Percentiles rank a stretch among this genome's conserved stretches.
Evolutionary conservation across 805 yeast species (phyloP).

Genomic region (Myxozyma neotropica): DNA sequence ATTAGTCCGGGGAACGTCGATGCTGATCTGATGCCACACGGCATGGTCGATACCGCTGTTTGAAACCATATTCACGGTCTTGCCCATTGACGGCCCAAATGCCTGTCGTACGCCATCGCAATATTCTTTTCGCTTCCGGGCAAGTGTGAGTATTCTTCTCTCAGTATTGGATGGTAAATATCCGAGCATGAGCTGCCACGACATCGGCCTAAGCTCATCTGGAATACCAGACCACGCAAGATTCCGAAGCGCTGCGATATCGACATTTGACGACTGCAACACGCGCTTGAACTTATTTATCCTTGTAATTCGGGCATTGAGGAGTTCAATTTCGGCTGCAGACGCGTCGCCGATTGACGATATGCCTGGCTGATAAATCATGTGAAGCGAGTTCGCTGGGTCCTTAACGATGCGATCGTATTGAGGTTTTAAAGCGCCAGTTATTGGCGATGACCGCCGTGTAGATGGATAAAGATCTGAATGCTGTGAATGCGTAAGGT

Average conservation of each 20-base stretch:
- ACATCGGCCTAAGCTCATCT: conserved; percentile 69
- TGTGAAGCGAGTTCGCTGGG: conserved; percentile 40
- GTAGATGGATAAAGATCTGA: conserved; percentile 34
- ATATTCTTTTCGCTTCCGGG: conserved; percentile 84
- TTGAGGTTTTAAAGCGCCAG: conserved; percentile 32
- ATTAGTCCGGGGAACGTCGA: conserved; percentile 92
- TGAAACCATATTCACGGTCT: background rate
- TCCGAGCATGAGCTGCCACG: conserved; percentile 90
- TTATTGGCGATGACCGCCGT: conserved; percentile 12
- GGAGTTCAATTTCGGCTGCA: conserved; percentile 53
- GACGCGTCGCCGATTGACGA: conserved; percentile 33
- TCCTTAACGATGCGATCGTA: conserved; percentile 46
- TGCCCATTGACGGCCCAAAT: conserved; percentile 39
- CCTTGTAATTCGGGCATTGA: conserved; percentile 62
- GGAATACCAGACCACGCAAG: conserved; percentile 97
- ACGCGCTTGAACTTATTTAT: conserved; percentile 68
- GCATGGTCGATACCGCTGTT: conserved; percentile 65
- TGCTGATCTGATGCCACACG: conserved; percentile 93
- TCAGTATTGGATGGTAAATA: conserved; percentile 84
- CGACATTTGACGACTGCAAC: conserved; percentile 57
- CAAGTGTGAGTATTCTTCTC: conserved; percentile 68
- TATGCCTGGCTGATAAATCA: conserved; percentile 34
- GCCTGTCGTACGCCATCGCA: conserved; percentile 70
- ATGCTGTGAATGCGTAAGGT: conserved; percentile 9
- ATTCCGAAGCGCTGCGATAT: conserved; percentile 68